Conservation (phyloP, 2,329 filamentous ascomycete species). For the Ascochyta viciae-villosae region DNA sequence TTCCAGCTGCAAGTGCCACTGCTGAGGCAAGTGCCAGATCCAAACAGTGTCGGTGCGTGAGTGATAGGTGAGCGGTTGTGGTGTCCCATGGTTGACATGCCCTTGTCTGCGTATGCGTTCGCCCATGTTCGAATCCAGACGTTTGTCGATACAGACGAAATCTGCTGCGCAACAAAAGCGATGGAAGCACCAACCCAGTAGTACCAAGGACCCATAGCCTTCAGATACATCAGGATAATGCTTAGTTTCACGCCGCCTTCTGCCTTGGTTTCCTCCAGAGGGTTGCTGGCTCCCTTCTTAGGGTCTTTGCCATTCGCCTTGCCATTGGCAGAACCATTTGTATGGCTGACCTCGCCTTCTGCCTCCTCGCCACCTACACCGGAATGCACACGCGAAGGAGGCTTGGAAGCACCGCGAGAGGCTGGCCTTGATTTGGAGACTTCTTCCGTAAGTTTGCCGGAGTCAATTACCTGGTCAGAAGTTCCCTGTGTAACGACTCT, state of each 20-base stretch:
- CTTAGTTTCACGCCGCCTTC: conserved; percentile 86
- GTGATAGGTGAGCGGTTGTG: conserved; percentile 52
- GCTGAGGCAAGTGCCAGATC: conserved; percentile 56
- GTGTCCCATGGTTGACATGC: conserved; percentile 40
- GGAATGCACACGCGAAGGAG: conserved; percentile 80
- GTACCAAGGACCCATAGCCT: conserved; percentile 94
- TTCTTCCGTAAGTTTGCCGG: conserved; percentile 90
- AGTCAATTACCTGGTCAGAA: conserved; percentile 77
- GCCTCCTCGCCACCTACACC: conserved; percentile 62
- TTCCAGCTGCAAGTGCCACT: conserved; percentile 60
- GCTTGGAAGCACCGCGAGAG: conserved; percentile 73
- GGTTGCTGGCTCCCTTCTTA: conserved; percentile 59
- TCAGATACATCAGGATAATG: conserved; percentile 85
- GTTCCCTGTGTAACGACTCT: conserved; percentile 78
- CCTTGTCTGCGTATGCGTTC: conserved; percentile 75
- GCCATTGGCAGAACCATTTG: conserved; percentile 59
- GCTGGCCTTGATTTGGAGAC: conserved; percentile 75
- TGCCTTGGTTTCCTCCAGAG: conserved; percentile 73
- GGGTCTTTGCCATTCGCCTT: conserved; percentile 52
- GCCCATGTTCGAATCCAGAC: conserved; percentile 96
- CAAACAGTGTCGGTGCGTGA: conserved; percentile 52
- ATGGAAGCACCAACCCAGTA: conserved; percentile 83
- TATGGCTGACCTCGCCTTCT: conserved; percentile 43
- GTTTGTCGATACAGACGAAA: conserved; percentile 86
- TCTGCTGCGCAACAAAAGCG: conserved; percentile 82